Conservation (phyloP, 768 basidiomycete genomes). For the Termitomyces sp. region DNA sequence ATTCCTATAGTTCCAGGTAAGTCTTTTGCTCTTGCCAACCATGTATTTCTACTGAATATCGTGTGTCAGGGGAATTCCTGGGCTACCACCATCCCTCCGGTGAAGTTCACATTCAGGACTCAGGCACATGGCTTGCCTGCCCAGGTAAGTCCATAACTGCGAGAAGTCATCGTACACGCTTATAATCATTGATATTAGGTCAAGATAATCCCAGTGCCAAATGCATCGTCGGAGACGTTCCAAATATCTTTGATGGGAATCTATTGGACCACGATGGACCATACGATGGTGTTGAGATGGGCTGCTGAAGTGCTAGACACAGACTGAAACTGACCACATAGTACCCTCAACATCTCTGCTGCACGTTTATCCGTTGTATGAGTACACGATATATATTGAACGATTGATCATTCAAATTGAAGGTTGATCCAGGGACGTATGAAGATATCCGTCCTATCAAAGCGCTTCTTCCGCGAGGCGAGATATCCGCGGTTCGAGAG, state of each 20-base stretch:
- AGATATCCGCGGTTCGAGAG: too few species aligned
- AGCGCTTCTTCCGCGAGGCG: too few species aligned
- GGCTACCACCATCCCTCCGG: constrained; percentile 42
- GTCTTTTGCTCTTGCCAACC: not conserved
- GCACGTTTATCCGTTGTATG: not conserved
- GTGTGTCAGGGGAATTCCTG: constrained; percentile 30
- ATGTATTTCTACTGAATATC: not conserved
- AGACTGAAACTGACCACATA: not conserved
- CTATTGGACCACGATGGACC: constrained; percentile 48
- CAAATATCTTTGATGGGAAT: constrained; percentile 45
- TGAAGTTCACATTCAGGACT: constrained; percentile 51
- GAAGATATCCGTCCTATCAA: too few species aligned
- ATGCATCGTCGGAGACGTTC: constrained; percentile 55
- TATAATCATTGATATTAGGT: constrained; percentile 28
- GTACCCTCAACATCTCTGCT: constrained; percentile 44
- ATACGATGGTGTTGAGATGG: constrained; percentile 31
- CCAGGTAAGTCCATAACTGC: constrained; percentile 35
- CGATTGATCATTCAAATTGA: not conserved
- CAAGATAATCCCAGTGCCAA: constrained; percentile 54
- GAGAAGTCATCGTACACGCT: not conserved
- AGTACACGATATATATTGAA: not conserved
- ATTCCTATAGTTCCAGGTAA: constrained; percentile 42
- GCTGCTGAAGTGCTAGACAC: constrained; percentile 14
- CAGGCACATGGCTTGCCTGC: constrained; percentile 52
- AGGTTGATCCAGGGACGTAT: too few species aligned